phyloP scores from a whole-genome alignment of 176 grass and related monocot genomes.

The Phoenix roebelenii region DNA sequence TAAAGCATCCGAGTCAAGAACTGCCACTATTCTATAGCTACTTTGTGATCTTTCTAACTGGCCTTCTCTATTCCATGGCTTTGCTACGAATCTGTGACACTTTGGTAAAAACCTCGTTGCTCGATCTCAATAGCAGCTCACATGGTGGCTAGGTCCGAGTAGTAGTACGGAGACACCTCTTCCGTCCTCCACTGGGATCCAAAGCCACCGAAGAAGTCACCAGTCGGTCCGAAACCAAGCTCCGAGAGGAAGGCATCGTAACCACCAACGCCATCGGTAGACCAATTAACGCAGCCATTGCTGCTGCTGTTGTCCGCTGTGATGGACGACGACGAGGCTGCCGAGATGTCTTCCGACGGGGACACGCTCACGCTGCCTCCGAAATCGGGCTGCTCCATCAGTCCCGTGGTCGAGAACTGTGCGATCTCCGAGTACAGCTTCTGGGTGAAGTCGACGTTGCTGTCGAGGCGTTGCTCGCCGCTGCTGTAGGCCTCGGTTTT shows the following conservation, averaged over 20 bases:
- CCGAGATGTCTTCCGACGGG: neutral
- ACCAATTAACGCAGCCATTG: neutral
- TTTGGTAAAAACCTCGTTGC: neutral
- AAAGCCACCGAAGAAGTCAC: neutral
- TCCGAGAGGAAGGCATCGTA: neutral
- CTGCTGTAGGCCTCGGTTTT: neutral
- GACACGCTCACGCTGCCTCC: too few species aligned
- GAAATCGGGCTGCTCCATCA: too few species aligned
- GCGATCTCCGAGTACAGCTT: neutral
- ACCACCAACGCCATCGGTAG: neutral
- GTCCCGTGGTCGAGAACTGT: too few species aligned
- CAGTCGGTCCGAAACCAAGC: neutral
- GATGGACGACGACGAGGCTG: neutral
- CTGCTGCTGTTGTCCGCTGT: conserved; percentile 2
- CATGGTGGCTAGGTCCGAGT: neutral
- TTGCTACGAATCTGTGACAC: neutral
- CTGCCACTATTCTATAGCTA: neutral
- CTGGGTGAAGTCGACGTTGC: neutral
- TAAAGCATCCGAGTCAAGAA: neutral
- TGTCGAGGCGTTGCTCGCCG: too few species aligned
- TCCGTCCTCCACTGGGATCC: neutral
- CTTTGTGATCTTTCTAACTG: neutral
- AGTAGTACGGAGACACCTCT: neutral
- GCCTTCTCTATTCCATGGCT: neutral
- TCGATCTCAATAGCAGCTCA: neutral